These are phyloP conservation scores for Orbilia ellipsospora DNA, from an alignment of 2,329 filamentous ascomycete species.

Conservation along the genomic window DNA sequence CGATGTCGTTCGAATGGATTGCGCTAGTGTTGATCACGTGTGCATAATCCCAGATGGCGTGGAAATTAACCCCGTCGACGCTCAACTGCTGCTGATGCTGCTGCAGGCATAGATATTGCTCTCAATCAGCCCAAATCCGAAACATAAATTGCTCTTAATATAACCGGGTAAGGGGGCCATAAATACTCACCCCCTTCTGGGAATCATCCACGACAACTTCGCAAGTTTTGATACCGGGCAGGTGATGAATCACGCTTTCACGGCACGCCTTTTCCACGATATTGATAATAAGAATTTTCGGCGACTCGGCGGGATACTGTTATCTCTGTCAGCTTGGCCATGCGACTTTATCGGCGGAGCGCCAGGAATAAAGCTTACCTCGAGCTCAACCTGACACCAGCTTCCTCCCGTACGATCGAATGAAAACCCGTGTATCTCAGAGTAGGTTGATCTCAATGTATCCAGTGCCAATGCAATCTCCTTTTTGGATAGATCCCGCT, in stretches of 20 bases:
- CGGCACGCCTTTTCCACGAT: constrained; percentile 84
- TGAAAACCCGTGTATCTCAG: constrained; percentile 75
- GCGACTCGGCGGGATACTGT: constrained; percentile 78
- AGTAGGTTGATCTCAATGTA: constrained; percentile 25
- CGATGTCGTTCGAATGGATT: constrained; percentile 92
- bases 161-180: neutral
- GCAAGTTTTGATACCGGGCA: constrained; percentile 74
- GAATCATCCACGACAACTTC: constrained; percentile 61
- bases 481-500: constrained; percentile 35
- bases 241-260: constrained; percentile 85
- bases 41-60: constrained; percentile 88
- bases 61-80: constrained; percentile 83
- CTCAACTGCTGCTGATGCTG: constrained; percentile 66
- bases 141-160: no score
- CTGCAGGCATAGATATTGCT: constrained; percentile 52
- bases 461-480: constrained; percentile 36
- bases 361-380: constrained; percentile 59
- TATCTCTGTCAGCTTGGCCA: neutral
- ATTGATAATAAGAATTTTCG: constrained; percentile 93
- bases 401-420: constrained; percentile 80
- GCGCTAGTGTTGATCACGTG: constrained; percentile 82
- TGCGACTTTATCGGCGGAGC: neutral
- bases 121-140: no score
- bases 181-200: constrained; percentile 59
- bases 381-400: constrained; percentile 83